Base-by-base conservation (phyloP, 208 protist species). In the Leishmania martiniquensis region DNA sequence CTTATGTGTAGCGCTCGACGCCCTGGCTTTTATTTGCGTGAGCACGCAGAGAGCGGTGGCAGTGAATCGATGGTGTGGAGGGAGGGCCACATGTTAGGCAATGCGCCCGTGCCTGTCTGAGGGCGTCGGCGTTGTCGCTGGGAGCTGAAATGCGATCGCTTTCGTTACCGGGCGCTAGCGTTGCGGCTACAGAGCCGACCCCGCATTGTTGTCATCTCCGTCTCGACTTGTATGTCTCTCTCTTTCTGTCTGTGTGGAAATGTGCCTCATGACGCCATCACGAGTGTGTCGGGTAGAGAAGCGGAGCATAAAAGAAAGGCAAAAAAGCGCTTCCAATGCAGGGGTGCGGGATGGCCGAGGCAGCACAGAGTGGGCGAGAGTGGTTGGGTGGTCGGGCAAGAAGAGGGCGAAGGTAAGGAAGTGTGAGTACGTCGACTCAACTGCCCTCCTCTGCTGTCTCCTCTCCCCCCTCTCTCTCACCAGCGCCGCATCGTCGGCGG, bases 141-240 rank as follows among this genome's bases (percentile, higher is more conserved):
- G 57, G 12, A 29, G 29, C 3, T 37, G 12, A 29, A 25, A 10
- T 37, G 13, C 57, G 12, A 2, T 37, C 13, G 9, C 29, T 37
- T 63, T 37, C 25, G 10, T 20, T 62, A 39, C 6, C 17, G 29
- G 12, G 20, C 57, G 4, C 20, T 63, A 29, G 7, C 29, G 29
- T 63, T 4, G 57, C 20, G 4, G 29, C 57, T 62, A 62, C 55
- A 2, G 55, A 17, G 55, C 1, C 10, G 55, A 62, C 34, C n/a
- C 0, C 55, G 55, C 55, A 22, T 37, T 62, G 34, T 71, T 66
- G 69, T 76, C 6, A 70, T 66, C 65, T 76, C 68, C n/a, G n/a
- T n/a, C n/a, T n/a, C n/a, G n/a, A 45, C 60, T 42, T 17, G 29
- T 34, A 47, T 39, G 62, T 42, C 51, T 75, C 0, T 45, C 49